Percentiles rank a stretch among this genome's conserved stretches.
Conservation (phyloP, 441 rosid genomes). For the Isatis lusitanica region DNA sequence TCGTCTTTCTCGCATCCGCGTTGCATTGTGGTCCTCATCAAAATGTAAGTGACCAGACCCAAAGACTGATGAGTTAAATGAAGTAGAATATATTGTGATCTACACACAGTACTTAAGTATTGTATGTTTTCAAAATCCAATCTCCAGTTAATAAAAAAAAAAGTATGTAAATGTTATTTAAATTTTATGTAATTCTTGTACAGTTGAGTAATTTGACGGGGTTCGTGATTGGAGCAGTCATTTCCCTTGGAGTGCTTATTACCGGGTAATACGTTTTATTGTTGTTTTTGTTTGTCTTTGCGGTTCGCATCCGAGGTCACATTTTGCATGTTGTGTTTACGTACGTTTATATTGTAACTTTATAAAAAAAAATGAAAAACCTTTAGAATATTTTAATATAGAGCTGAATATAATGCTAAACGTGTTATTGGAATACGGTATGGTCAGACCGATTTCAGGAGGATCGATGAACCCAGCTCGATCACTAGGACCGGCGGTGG, state of each 20-base stretch:
- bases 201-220: conserved; percentile 67
- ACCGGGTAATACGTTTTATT: conserved; percentile 49
- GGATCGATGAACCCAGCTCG: conserved; percentile 91
- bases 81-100: background rate
- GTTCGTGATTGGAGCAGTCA: conserved; percentile 60
- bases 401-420: background rate
- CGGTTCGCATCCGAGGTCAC: background rate
- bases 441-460: conserved; percentile 75
- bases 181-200: conserved; percentile 3
- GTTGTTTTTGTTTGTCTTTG: background rate
- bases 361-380: background rate
- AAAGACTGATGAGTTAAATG: background rate
- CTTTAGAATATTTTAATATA: background rate
- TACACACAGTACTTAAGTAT: background rate
- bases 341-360: background rate
- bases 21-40: conserved; percentile 49
- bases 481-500: conserved; percentile 83
- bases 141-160: background rate
- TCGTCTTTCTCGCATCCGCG: conserved; percentile 64
- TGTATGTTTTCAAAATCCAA: background rate
- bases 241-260: conserved; percentile 75
- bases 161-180: background rate
- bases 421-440: background rate
- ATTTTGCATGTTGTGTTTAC: background rate
- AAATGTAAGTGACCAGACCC: conserved; percentile 36